Evolutionary conservation across 164 flowering plant species (phyloP), one percentile per base, ranked within the genome.

Genomic region (Chimonanthus praecox): DNA sequence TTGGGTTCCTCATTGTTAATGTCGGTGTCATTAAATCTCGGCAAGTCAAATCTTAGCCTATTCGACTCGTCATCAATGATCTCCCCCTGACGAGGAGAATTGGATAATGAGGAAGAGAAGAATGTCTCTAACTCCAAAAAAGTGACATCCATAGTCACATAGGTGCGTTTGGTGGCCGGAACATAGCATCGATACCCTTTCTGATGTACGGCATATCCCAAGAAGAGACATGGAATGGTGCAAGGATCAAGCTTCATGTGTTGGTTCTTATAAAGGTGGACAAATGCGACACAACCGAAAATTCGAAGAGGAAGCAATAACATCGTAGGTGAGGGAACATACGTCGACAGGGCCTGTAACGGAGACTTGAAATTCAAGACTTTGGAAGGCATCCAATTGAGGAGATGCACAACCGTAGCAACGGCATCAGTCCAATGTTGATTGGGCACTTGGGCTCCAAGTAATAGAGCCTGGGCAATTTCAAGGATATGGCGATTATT

Each of bases 141-240:
- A 1, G 64, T 44, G 21, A 71, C 72, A 71, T 71, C 65, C 49
- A 58, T 58, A 43, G 64, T 58, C 20, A 71, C 66, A n/a, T 58
- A 60, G 5, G 7, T 0, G 3, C 54, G 8, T 3, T 20, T 13
- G 0, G 51, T n/a, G 45, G 15, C 1, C 3, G 50, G 66, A n/a
- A 44, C 50, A 16, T 58, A 71, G 66, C 66, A 71, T 6, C 16
- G 2, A 13, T 71, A 71, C 16, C 66, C 73, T 15, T 71, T 71
- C 13, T 71, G 49, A 16, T 46, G 50, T 1, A 18, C 6, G 5
- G 44, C 47, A 16, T 60, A 71, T 13, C 66, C 73, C 73, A 58
- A 71, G 21, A 71, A 71, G 16, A 60, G 63, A 60, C 18, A 60
- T 0, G 18, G 15, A n/a, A 60, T 2, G n/a, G 63, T 18, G 15